phyloP scores from a whole-genome alignment of 345 rosid genomes.

The Murraya koenigii region DNA sequence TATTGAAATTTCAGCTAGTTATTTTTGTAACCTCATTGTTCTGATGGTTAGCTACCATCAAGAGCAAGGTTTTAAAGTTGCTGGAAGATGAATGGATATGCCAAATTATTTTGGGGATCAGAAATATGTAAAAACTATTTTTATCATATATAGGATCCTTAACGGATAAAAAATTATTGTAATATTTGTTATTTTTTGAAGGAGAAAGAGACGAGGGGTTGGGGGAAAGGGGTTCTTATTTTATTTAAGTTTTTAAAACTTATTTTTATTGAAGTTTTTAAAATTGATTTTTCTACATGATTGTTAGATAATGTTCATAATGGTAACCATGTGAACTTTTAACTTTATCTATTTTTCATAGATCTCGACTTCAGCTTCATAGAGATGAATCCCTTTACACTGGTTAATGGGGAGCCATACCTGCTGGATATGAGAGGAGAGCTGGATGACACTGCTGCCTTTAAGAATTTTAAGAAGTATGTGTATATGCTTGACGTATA shows the following conservation, averaged over 20 bases:
- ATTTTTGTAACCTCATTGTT: background rate
- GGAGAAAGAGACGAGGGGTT: background rate
- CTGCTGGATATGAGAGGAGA: slow-evolving; percentile 99
- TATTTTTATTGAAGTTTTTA: background rate
- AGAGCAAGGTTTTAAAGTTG: background rate
- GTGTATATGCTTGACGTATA: background rate
- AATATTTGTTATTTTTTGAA: background rate
- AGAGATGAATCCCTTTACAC: slow-evolving; percentile 95
- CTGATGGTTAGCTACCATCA: background rate
- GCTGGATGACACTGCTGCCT: slow-evolving; percentile 92
- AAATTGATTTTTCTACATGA: background rate
- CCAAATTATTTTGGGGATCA: background rate
- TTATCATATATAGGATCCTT: background rate
- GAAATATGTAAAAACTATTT: background rate
- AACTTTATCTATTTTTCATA: slow-evolving; percentile 21
- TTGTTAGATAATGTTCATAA: background rate
- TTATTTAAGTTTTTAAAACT: background rate
- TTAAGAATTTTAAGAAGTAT: slow-evolving; percentile 92
- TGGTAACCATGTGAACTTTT: background rate
- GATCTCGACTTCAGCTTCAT: slow-evolving; percentile 92
- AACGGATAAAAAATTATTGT: background rate
- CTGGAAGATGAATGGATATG: background rate
- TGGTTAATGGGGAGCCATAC: slow-evolving; percentile 83
- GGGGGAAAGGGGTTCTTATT: background rate
- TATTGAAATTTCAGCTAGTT: background rate